Conservation (phyloP, 1,284 basidiomycete species). For the Cryptococcus sp. region DNA sequence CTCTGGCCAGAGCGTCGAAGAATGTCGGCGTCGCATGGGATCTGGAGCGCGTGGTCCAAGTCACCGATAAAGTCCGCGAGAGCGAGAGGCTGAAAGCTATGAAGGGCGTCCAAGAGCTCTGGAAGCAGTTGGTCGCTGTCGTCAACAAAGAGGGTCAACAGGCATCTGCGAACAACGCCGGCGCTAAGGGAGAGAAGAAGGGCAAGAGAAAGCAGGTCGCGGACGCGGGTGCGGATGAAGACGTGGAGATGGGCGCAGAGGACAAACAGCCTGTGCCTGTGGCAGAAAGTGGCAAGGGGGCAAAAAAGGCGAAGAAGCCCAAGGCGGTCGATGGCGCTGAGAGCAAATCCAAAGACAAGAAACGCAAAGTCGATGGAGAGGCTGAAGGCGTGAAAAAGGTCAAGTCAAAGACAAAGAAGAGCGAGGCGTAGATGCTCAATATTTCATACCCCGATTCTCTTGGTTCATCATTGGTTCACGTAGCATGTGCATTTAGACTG, state of each 20-base stretch:
- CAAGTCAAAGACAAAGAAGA: neutral
- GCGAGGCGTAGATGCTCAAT: neutral
- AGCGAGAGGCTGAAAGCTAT: slow-evolving; percentile 58
- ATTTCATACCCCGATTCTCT: neutral
- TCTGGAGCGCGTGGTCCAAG: slow-evolving; percentile 54
- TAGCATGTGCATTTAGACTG: too few species aligned
- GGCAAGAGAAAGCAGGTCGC: slow-evolving; percentile 21
- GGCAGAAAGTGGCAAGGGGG: neutral
- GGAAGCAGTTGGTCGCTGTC: slow-evolving; percentile 58
- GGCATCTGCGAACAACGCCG: slow-evolving; percentile 12
- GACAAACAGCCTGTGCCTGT: neutral
- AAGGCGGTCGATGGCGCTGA: neutral
- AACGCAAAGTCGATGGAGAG: neutral
- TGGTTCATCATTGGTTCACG: too few species aligned
- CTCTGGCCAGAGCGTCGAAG: slow-evolving; percentile 67
- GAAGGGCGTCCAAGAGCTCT: slow-evolving; percentile 57
- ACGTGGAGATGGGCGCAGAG: slow-evolving; percentile 9
- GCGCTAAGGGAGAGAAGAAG: slow-evolving; percentile 28
- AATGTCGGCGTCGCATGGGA: slow-evolving; percentile 57
- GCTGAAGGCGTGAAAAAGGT: neutral
- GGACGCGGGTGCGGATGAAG: slow-evolving; percentile 13
- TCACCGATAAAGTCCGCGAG: slow-evolving; percentile 53
- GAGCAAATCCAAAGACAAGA: neutral
- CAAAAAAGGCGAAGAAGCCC: slow-evolving; percentile 1
- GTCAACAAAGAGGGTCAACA: slow-evolving; percentile 6